These are phyloP conservation scores for Pterocarpus macrocarpus DNA, from an alignment of 306 rosid species.

Conservation along the genomic window DNA sequence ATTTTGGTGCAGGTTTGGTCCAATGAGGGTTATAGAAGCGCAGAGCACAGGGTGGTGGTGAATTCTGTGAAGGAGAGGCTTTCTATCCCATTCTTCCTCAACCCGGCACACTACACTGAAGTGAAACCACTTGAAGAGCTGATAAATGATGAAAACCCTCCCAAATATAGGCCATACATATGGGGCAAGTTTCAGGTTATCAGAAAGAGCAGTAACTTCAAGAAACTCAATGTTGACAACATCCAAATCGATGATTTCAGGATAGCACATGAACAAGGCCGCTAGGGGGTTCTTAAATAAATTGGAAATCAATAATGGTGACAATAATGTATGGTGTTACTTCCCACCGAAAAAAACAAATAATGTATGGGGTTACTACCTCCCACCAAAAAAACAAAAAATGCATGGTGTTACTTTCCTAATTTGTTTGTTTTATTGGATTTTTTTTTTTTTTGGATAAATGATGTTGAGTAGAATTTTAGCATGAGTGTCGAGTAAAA, in stretches of 20 bases:
- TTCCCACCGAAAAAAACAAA: too few species aligned
- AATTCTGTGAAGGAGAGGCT: conserved; percentile 62
- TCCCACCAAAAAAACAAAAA: too few species aligned
- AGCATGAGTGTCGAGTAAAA: too few species aligned
- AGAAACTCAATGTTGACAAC: conserved; percentile 60
- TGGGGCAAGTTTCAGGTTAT: conserved; percentile 62
- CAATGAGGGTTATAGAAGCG: conserved; percentile 42
- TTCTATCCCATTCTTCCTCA: conserved; percentile 61
- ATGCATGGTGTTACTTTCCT: too few species aligned
- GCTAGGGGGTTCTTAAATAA: too few species aligned
- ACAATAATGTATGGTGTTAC: too few species aligned
- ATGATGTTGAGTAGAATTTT: too few species aligned
- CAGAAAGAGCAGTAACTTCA: conserved; percentile 54
- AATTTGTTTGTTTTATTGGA: too few species aligned
- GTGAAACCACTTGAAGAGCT: conserved; percentile 62
- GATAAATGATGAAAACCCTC: conserved; percentile 52
- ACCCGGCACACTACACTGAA: conserved; percentile 66
- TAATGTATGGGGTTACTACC: too few species aligned
- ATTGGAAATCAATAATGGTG: too few species aligned
- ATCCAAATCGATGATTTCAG: conserved; percentile 60
- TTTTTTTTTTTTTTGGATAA: too few species aligned
- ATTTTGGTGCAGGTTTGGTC: conserved; percentile 42
- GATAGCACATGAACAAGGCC: not conserved
- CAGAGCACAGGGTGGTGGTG: conserved; percentile 45
- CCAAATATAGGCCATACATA: conserved; percentile 58